Percentiles rank a stretch among this genome's conserved stretches.
Evolutionary conservation across 768 basidiomycete genomes (phyloP).

Genomic region (Leccinum longicurvipes): DNA sequence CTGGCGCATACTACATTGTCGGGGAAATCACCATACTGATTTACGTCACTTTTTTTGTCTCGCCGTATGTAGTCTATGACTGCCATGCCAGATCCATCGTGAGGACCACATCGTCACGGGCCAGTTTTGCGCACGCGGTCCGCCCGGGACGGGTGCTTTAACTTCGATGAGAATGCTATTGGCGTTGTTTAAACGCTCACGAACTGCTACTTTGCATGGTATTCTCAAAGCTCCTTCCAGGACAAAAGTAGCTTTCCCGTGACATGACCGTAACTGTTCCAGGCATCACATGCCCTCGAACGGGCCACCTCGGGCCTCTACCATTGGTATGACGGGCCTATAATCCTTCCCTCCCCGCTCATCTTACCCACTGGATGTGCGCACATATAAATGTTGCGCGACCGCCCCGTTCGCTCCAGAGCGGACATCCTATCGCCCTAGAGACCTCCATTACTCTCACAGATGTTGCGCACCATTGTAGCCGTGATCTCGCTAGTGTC

Average conservation of each 20-base stretch:
- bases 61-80: not conserved
- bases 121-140: not conserved
- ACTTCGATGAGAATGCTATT: not conserved
- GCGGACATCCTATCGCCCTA: not conserved
- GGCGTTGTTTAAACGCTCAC: not conserved
- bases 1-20: too few relatives aligned
- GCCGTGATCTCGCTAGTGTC: not conserved
- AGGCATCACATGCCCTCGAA: not conserved
- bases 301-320: not conserved
- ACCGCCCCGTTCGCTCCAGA: not conserved
- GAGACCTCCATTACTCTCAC: not conserved
- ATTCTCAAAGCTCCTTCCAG: not conserved
- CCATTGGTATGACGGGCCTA: not conserved
- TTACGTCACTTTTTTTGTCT: too few relatives aligned
- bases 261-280: not conserved
- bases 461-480: not conserved
- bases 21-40: too few relatives aligned
- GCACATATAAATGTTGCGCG: not conserved
- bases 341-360: not conserved
- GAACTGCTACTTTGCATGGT: not conserved
- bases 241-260: conserved; percentile 27
- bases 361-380: not conserved
- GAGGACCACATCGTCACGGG: not conserved
- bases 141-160: too few relatives aligned
- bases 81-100: too few relatives aligned